Conservation (phyloP, 2,329 filamentous ascomycete genomes). For the Aspergillus glaucus region DNA sequence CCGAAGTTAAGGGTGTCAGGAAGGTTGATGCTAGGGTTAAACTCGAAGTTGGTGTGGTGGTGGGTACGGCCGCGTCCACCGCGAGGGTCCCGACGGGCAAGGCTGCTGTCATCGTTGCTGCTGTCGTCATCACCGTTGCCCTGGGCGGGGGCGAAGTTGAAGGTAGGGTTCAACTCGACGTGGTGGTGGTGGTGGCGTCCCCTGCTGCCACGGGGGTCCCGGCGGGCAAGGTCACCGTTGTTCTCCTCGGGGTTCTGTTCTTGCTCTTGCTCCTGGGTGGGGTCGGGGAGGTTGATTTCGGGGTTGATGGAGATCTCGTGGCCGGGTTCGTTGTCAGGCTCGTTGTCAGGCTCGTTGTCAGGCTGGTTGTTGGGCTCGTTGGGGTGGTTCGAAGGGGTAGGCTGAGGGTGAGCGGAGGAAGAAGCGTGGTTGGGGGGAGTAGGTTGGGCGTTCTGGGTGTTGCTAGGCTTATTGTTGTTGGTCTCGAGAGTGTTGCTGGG, state of each 20-base stretch:
- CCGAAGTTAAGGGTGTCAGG: background rate
- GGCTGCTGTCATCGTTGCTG: background rate
- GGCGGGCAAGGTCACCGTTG: background rate
- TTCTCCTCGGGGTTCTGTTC: background rate
- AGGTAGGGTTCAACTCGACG: background rate
- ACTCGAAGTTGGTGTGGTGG: background rate
- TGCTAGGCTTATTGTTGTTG: too few relatives aligned
- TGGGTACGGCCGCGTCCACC: background rate
- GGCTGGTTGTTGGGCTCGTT: background rate
- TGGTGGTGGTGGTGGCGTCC: background rate
- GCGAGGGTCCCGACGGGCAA: background rate
- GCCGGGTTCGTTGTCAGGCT: too few relatives aligned
- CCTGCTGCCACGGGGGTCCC: background rate
- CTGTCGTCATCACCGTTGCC: background rate
- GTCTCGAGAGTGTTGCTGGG: too few relatives aligned
- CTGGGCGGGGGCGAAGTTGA: background rate
- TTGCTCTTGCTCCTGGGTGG: background rate
- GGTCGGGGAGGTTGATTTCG: background rate
- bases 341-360: too few relatives aligned
- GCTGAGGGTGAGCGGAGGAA: background rate
- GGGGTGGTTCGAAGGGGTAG: background rate
- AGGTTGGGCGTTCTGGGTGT: too few relatives aligned
- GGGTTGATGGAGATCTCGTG: background rate
- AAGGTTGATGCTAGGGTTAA: background rate
- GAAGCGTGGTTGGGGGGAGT: too few relatives aligned